Base-by-base conservation (phyloP, 345 rosid species). In the Brassica juncea region DNA sequence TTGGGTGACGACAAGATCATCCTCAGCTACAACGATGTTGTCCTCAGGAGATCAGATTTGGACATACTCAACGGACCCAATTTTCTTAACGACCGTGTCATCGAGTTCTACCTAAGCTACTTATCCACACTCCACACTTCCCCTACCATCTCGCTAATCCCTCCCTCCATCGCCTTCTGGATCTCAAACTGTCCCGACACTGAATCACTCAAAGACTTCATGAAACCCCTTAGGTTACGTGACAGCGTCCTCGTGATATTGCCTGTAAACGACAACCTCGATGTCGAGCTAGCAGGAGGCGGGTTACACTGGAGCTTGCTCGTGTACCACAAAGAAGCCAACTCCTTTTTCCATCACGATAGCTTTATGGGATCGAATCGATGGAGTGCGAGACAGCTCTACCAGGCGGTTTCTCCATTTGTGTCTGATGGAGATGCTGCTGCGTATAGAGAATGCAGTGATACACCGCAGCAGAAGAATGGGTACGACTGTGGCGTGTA, bases 81-180 rank as follows among this genome's bases (percentile, higher is more conserved):
- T 49, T 91, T 68, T 71, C 84, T 94, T 8, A 92, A 90, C 39
- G 98, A 94, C 78, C 84, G 91, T 78, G 77, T 94, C 64, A 89
- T 94, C 6, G 98, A 94, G 83, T 94, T 94, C 79, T 92, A 94
- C 80, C 84, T 91, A 71, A 89, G 93, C 80, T 80, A 79, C 78
- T 87, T 93, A 15, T 87, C 96, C 19, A 82, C 92, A 6, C 32
- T 61, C 76, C 83, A 81, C 83, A 66, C 83, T 31, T 82, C 88
- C 5, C 66, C 82, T 6, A 86, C 89, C 64, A 76, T 92, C 80
- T 73, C 88, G 14, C 80, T 91, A 47, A 85, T 92, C 77, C 84
- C 97, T 34, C 97, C 99, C 8, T 86, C 89, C 44, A 89, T 93
- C 73, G 84, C 98, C 72, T 95, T 90, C 84, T 91, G 97, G 99